phyloP scores from a whole-genome alignment of 108 stramenopile species.

The Skeletonema costatum region DNA sequence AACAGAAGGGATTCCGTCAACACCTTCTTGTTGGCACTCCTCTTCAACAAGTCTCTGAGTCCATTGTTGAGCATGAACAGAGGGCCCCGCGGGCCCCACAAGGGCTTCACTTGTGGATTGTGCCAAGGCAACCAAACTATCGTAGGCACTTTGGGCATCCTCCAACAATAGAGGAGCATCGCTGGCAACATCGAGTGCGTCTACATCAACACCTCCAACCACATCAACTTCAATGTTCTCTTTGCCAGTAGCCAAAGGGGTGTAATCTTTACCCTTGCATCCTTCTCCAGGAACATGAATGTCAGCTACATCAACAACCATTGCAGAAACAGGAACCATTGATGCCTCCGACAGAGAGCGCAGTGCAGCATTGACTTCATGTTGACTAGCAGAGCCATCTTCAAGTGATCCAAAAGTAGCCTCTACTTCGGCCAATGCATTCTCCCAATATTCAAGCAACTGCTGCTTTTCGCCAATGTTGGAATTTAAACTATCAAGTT shows the following conservation, averaged over 20 bases:
- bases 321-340: slow-evolving; percentile 13
- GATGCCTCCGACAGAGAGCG: slow-evolving; percentile 15
- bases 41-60: slow-evolving; percentile 38
- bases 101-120: slow-evolving; percentile 21
- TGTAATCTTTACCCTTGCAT: slow-evolving; percentile 36
- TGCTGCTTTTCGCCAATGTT: slow-evolving; percentile 2
- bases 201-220: slow-evolving; percentile 21
- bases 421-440: slow-evolving; percentile 18
- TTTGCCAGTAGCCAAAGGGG: not conserved
- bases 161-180: slow-evolving; percentile 33
- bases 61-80: slow-evolving; percentile 20
- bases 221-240: slow-evolving; percentile 11
- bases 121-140: slow-evolving; percentile 23
- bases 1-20: slow-evolving; percentile 11
- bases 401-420: slow-evolving; percentile 2
- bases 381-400: not conserved
- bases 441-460: slow-evolving; percentile 23
- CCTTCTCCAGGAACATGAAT: slow-evolving; percentile 36
- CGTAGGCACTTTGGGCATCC: slow-evolving; percentile 32
- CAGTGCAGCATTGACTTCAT: slow-evolving; percentile 21
- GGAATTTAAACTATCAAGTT: slow-evolving; percentile 3
- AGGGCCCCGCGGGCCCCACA: slow-evolving; percentile 5
- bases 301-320: slow-evolving; percentile 17
- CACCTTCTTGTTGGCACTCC: slow-evolving; percentile 31
- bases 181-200: slow-evolving; percentile 29